Evolutionary conservation across 2,329 filamentous ascomycete species (phyloP).

Genomic region (Elsinoe necatrix): DNA sequence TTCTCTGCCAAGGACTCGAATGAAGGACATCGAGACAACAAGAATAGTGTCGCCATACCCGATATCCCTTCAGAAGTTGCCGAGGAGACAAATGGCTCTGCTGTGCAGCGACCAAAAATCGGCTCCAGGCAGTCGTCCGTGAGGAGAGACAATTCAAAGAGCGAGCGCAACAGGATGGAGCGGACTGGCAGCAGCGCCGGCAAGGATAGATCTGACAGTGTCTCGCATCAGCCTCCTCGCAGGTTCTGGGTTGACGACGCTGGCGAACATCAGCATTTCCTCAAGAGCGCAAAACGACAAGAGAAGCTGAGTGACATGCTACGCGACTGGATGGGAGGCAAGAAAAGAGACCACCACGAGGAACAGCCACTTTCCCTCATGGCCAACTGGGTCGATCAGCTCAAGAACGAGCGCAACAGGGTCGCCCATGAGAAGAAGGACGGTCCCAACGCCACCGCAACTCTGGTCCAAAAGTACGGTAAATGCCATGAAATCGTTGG

Average conservation of each 20-base stretch:
- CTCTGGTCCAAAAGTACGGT: constrained; percentile 91
- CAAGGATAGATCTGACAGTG: constrained; percentile 18
- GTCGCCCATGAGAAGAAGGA: constrained; percentile 66
- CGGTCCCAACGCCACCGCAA: constrained; percentile 63
- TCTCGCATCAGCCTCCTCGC: constrained; percentile 22
- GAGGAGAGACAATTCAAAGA: constrained; percentile 22
- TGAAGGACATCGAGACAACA: constrained; percentile 16
- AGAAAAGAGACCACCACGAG: constrained; percentile 63
- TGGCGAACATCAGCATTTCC: constrained; percentile 74
- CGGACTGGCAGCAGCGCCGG: constrained; percentile 28
- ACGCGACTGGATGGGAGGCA: constrained; percentile 69
- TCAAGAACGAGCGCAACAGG: constrained; percentile 77
- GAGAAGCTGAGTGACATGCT: constrained; percentile 93
- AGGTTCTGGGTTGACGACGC: constrained; percentile 53
- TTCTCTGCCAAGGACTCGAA: constrained; percentile 31
- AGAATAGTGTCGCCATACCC: constrained; percentile 19
- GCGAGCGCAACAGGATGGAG: constrained; percentile 14
- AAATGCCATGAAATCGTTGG: constrained; percentile 97
- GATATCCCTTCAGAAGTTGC: constrained; percentile 27
- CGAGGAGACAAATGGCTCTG: constrained; percentile 19
- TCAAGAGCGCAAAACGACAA: constrained; percentile 83
- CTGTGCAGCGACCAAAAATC: constrained; percentile 21
- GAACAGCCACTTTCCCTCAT: constrained; percentile 85
- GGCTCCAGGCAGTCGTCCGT: constrained; percentile 26
- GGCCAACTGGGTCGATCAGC: constrained; percentile 90